Evolutionary conservation across 805 yeast species (phyloP).

Genomic region (Cyberlindnera mississippiensis): DNA sequence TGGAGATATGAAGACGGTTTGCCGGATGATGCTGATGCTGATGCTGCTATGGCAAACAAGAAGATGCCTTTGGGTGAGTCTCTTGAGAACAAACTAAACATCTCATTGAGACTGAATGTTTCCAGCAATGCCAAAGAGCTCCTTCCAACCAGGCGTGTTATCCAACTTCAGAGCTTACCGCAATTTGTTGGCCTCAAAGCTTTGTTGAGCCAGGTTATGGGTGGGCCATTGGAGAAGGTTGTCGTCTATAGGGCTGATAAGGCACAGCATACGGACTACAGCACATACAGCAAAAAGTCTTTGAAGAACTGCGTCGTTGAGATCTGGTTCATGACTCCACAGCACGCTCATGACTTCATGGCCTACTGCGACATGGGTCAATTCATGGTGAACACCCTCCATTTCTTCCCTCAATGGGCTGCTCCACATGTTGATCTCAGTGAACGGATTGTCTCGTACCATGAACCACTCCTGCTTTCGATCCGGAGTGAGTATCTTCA

Average conservation of each 20-base stretch:
- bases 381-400: conserved; percentile 56
- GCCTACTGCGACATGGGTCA: conserved; percentile 48
- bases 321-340: conserved; percentile 47
- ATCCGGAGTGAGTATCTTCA: conserved; percentile 4
- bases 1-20: not conserved
- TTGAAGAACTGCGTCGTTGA: conserved; percentile 35
- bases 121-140: not conserved
- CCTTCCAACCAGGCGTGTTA: conserved; percentile 24
- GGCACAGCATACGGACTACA: conserved; percentile 1
- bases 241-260: conserved; percentile 24
- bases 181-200: conserved; percentile 42
- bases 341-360: conserved; percentile 52
- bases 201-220: conserved; percentile 52
- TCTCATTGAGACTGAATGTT: not conserved
- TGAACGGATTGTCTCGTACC: not conserved
- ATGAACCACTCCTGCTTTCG: not conserved
- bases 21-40: not conserved
- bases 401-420: conserved; percentile 45
- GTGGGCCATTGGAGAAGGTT: conserved; percentile 66
- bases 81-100: not conserved
- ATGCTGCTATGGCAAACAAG: not conserved
- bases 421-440: conserved; percentile 8
- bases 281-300: not conserved
- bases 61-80: conserved; percentile 1
- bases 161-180: conserved; percentile 40